Evolutionary conservation across 768 basidiomycete species (phyloP), one percentile per base, ranked within the genome.

Genomic region (Xerocomus brunneocitrinus): DNA sequence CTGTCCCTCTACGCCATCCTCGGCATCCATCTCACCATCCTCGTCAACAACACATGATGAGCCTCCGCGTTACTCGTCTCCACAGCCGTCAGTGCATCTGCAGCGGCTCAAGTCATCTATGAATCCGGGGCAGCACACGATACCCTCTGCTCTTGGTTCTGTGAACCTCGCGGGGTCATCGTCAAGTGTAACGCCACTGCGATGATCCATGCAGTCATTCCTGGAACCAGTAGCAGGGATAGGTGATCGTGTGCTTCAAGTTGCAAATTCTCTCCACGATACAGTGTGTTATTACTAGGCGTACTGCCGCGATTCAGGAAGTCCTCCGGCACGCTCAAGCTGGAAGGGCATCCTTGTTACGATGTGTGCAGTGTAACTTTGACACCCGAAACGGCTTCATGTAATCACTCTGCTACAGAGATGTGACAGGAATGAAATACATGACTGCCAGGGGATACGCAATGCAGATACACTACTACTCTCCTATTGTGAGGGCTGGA

Each of bases 1-100:
- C 32, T 79, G 74, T 50, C 82, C 82, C 4, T 82, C 86, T 16
- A 73, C 79, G 6, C 76, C 79, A 30, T 83, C 84, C 9, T 84
- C 82, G 31, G 74, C 76, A 2, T 79, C 81, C 13, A 61, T 77
- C 12, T 82, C 81, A 8, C 72, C 76, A 39, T 80, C 79, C 36
- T 74, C 75, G 1, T 70, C 72, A 8, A 56, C 55, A 31, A 54
- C 34, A n/a, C 56, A 43, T 6, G 57, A 69, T 34, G 62, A 61
- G 14, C 32, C 44, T 6, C 40, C 50, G 28, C 50, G 55, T 41
- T 65, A 66, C 36, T 57, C 65, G 3, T 66, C 67, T 14, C 59
- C 61, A 16, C 62, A 55, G 14, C 50, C 35, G 4, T 42, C 56
- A 10, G 47, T 52, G 35, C 60, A 57, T 28, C 49, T 58, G 34